phyloP scores from a whole-genome alignment of 495 filamentous ascomycete genomes.

The Lepidopterella palustris region DNA sequence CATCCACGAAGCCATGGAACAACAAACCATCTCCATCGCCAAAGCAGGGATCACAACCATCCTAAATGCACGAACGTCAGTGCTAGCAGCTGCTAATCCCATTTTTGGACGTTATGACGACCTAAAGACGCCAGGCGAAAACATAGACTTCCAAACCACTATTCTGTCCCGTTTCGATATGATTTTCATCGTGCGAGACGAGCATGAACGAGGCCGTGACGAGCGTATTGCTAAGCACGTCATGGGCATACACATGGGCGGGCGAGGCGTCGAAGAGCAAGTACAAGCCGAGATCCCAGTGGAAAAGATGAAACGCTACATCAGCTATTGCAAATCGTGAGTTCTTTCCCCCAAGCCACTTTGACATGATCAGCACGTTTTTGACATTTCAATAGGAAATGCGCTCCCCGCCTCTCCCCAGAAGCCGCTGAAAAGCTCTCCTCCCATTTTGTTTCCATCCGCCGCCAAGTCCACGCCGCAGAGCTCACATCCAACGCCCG shows the following conservation, averaged over 20 bases:
- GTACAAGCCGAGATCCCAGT: constrained; percentile 80
- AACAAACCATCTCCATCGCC: constrained; percentile 98
- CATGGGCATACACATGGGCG: constrained; percentile 96
- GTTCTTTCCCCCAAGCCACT: constrained; percentile 30
- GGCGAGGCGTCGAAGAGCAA: constrained; percentile 74
- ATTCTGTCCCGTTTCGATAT: constrained; percentile 99
- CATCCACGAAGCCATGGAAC: constrained; percentile 99
- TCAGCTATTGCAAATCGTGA: constrained; percentile 94
- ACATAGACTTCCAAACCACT: constrained; percentile 99
- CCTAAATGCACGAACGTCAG: constrained; percentile 89
- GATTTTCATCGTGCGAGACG: constrained; percentile 98
- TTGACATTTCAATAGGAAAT: constrained; percentile 57
- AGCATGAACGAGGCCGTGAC: constrained; percentile 83
- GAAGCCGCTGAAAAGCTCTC: constrained; percentile 95
- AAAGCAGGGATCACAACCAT: constrained; percentile 99
- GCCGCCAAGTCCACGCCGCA: constrained; percentile 84
- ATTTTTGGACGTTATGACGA: constrained; percentile 98
- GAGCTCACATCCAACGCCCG: constrained; percentile 82
- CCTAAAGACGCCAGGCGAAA: constrained; percentile 93
- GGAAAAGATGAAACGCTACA: constrained; percentile 96
- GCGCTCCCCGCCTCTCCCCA: constrained; percentile 84
- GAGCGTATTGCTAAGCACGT: constrained; percentile 94
- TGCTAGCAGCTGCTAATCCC: constrained; percentile 94
- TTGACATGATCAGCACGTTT: not conserved
- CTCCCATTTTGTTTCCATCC: constrained; percentile 93